Conservation (phyloP, 352 stramenopile genomes). For the Globisporangium megalacanthum region DNA sequence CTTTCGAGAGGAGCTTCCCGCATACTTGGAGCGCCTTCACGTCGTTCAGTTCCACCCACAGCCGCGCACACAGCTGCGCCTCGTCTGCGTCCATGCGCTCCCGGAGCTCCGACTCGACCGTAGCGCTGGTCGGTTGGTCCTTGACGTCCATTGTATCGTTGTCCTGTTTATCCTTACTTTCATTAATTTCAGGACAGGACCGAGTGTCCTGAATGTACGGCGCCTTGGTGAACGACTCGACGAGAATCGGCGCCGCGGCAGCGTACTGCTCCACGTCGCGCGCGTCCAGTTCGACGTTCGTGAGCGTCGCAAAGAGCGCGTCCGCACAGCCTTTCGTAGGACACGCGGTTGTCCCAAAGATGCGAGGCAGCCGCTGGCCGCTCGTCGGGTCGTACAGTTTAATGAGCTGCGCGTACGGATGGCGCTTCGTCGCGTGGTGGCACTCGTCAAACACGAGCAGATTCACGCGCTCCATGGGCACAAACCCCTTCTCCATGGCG, state of each 20-base stretch:
- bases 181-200: too few species aligned
- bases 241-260: slow-evolving; percentile 58
- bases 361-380: slow-evolving; percentile 34
- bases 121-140: neutral
- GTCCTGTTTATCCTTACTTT: neutral
- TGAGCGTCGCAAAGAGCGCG: slow-evolving; percentile 61
- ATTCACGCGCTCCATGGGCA: slow-evolving; percentile 71
- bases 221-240: slow-evolving; percentile 43
- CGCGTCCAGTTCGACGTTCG: slow-evolving; percentile 59
- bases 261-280: slow-evolving; percentile 56
- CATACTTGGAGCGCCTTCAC: slow-evolving; percentile 42
- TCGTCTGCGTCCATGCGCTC: slow-evolving; percentile 9
- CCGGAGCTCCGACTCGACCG: neutral
- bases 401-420: slow-evolving; percentile 86
- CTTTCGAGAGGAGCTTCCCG: slow-evolving; percentile 46
- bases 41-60: slow-evolving; percentile 42
- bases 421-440: slow-evolving; percentile 85
- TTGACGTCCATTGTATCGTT: neutral
- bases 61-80: slow-evolving; percentile 23
- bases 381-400: slow-evolving; percentile 66
- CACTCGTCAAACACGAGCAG: slow-evolving; percentile 90
- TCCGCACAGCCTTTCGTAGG: slow-evolving; percentile 66
- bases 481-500: slow-evolving; percentile 78
- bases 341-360: slow-evolving; percentile 85
- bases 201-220: neutral